Conservation (phyloP, 139 green algal species). For the Chlorella sp. region DNA sequence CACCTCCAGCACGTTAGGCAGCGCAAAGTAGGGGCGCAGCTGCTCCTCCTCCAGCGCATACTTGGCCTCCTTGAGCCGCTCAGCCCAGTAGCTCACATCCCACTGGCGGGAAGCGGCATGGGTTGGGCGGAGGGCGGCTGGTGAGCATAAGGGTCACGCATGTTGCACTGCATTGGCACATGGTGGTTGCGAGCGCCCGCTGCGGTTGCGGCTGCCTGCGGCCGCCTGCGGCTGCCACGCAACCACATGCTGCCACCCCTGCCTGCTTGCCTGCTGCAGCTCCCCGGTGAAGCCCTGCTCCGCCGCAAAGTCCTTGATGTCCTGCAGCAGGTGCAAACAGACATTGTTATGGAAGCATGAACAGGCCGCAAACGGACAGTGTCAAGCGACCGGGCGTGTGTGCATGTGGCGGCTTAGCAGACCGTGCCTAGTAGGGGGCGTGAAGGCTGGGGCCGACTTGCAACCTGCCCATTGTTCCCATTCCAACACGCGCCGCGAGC, state of each 20-base stretch:
- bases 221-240: constrained; percentile 15
- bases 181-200: too few relatives aligned
- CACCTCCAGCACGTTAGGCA: constrained; percentile 90
- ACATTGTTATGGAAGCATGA: too few relatives aligned
- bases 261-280: constrained; percentile 44
- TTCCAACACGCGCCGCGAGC: neutral
- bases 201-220: neutral
- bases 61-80: constrained; percentile 67
- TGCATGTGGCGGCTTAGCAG: too few relatives aligned
- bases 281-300: constrained; percentile 60
- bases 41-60: constrained; percentile 93
- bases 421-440: too few relatives aligned
- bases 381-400: too few relatives aligned
- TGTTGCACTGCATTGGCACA: neutral
- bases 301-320: constrained; percentile 63
- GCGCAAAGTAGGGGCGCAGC: constrained; percentile 93
- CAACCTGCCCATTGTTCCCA: too few relatives aligned
- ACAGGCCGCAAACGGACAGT: too few relatives aligned
- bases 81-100: constrained; percentile 91
- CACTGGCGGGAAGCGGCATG: constrained; percentile 60
- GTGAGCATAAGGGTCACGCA: neutral
- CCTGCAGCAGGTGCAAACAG: constrained; percentile 36
- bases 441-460: too few relatives aligned
- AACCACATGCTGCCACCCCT: neutral
- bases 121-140: too few relatives aligned